Percentiles rank a stretch among this genome's conserved stretches.
phyloP scores from a whole-genome alignment of 2,329 filamentous ascomycete species.

The Xylariales sp. region DNA sequence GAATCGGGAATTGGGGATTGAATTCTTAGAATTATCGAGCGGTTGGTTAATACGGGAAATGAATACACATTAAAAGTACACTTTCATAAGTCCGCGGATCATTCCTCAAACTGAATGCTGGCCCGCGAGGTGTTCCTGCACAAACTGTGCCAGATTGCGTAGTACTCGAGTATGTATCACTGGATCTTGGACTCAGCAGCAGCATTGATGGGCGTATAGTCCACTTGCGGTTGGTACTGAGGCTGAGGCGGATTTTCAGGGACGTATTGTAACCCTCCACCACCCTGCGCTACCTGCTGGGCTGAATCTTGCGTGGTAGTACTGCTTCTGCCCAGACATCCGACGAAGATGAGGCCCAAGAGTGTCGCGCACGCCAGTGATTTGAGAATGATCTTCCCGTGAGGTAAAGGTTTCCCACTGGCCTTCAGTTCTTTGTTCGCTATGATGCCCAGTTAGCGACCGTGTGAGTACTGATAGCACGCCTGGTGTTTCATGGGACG shows the following conservation, averaged over 20 bases:
- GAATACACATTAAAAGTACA: too few relatives aligned
- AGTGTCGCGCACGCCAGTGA: neutral
- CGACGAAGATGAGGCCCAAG: neutral
- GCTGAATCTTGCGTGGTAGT: neutral
- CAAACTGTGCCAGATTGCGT: too few relatives aligned
- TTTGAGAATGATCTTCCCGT: neutral
- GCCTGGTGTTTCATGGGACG: neutral
- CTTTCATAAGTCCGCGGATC: too few relatives aligned
- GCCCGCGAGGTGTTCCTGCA: too few relatives aligned
- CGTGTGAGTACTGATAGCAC: neutral
- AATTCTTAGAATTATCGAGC: too few relatives aligned
- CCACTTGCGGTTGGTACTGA: neutral
- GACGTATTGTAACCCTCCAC: neutral
- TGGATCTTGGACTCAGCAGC: neutral
- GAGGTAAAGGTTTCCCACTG: neutral
- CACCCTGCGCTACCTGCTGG: neutral
- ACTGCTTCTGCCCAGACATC: neutral
- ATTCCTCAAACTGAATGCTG: too few relatives aligned
- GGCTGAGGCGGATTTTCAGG: neutral
- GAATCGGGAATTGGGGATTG: too few relatives aligned
- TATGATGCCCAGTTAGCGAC: neutral
- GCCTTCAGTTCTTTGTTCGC: neutral
- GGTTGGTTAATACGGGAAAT: too few relatives aligned
- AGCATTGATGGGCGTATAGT: neutral
- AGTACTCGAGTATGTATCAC: too few relatives aligned